These are phyloP conservation scores for Rubroboletus pulcherrimus DNA, from an alignment of 768 basidiomycete species.

Conservation along the genomic window DNA sequence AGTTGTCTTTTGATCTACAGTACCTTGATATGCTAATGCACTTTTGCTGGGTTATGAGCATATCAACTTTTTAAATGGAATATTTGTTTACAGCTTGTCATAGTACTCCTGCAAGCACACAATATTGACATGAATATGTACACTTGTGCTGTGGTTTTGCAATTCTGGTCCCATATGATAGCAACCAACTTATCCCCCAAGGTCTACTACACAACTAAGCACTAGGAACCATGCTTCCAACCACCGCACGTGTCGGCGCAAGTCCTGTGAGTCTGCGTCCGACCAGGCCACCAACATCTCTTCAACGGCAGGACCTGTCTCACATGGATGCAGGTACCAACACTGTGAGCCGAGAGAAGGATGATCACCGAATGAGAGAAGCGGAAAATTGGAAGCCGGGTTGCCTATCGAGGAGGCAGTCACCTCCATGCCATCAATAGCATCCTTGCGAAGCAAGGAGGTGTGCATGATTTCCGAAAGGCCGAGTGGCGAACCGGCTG, in stretches of 20 bases:
- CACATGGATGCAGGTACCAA: conserved; percentile 90
- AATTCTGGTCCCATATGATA: no score
- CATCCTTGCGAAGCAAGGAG: conserved; percentile 53
- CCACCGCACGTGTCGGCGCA: conserved; percentile 37
- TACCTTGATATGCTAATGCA: no score
- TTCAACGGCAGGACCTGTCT: conserved; percentile 58
- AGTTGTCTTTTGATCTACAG: no score
- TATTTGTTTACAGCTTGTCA: no score
- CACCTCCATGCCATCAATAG: conserved; percentile 40
- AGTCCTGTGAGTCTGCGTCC: not conserved
- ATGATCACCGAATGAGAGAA: conserved; percentile 86
- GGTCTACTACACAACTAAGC: conserved; percentile 59
- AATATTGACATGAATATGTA: no score
- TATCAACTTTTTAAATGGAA: no score
- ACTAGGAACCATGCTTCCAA: conserved; percentile 79
- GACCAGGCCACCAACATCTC: conserved; percentile 59
- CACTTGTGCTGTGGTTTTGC: no score
- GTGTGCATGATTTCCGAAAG: conserved; percentile 55
- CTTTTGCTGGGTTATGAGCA: no score
- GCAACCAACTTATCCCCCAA: conserved; percentile 21
- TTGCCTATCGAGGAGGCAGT: conserved; percentile 55
- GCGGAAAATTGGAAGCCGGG: conserved; percentile 56
- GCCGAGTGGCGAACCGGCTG: conserved; percentile 64
- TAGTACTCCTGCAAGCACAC: no score
- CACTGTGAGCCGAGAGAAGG: conserved; percentile 68